These are phyloP conservation scores for Berberis thunbergii DNA, from an alignment of 164 flowering plant species.

Conservation along the genomic window DNA sequence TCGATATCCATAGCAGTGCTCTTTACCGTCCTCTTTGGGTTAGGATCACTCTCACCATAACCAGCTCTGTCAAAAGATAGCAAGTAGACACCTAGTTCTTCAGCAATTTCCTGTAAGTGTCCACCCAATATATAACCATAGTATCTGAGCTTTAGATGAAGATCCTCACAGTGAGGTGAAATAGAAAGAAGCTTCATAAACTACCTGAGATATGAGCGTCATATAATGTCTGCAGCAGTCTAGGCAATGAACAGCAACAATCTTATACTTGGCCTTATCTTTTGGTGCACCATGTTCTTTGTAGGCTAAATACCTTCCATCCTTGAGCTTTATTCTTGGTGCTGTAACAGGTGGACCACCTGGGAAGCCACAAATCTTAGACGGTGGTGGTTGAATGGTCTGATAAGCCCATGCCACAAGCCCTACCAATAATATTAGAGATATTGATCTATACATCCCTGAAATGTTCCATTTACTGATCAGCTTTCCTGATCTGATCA, in stretches of 20 bases:
- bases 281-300: slow-evolving; percentile 40
- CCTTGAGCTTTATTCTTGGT: slow-evolving; percentile 41
- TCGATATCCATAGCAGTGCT: slow-evolving; percentile 59
- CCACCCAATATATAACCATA: background rate
- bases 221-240: background rate
- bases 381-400: slow-evolving; percentile 36
- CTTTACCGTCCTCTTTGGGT: slow-evolving; percentile 41
- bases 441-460: slow-evolving; percentile 28
- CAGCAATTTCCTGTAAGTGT: slow-evolving; percentile 36
- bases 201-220: background rate
- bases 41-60: slow-evolving; percentile 76
- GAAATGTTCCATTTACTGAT: background rate
- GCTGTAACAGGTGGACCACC: slow-evolving; percentile 46
- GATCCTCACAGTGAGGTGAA: background rate
- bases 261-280: slow-evolving; percentile 38
- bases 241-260: slow-evolving; percentile 40
- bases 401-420: slow-evolving; percentile 35
- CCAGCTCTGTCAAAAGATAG: slow-evolving; percentile 71
- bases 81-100: slow-evolving; percentile 44
- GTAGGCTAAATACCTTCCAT: slow-evolving; percentile 59
- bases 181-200: background rate
- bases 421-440: slow-evolving; percentile 21
- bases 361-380: slow-evolving; percentile 40
- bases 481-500: no score
- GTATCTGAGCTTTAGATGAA: background rate